These are phyloP conservation scores for Aspergillus mulundensis DNA, from an alignment of 495 filamentous ascomycete species.

Conservation along the genomic window DNA sequence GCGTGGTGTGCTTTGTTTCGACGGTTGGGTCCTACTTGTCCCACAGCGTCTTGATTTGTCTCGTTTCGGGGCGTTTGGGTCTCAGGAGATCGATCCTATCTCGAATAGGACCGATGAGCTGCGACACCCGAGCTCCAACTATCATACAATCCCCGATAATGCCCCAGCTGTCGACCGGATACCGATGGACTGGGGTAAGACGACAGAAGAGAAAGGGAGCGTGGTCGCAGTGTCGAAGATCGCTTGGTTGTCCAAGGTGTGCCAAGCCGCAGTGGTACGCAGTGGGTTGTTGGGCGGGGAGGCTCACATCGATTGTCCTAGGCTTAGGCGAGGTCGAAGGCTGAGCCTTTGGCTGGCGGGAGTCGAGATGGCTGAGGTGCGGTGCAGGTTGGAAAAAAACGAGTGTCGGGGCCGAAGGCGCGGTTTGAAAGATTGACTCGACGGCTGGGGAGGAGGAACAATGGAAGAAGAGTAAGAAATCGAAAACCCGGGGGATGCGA, in stretches of 20 bases:
- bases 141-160: conserved; percentile 15
- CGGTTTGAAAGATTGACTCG: conserved; percentile 5
- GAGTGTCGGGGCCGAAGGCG: not conserved
- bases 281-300: conserved; percentile 18
- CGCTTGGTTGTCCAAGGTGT: conserved; percentile 7
- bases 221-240: not conserved
- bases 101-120: conserved; percentile 6
- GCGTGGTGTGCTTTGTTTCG: not conserved
- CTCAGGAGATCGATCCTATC: conserved; percentile 19
- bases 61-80: not conserved
- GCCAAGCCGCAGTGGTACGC: conserved; percentile 23
- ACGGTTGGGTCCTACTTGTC: conserved; percentile 4
- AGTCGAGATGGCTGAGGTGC: not conserved
- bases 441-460: not conserved
- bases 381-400: not conserved
- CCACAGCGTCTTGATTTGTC: not conserved
- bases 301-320: conserved; percentile 19
- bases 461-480: not conserved
- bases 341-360: conserved; percentile 21
- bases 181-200: not conserved
- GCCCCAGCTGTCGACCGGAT: not conserved
- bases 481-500: conserved; percentile 4
- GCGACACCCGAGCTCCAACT: conserved; percentile 4
- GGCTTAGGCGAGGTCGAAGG: conserved; percentile 16
- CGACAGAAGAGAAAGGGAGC: conserved; percentile 5